Evolutionary conservation across 148 eudicot species (phyloP), one percentile per base, ranked within the genome.

Genomic region (Rheum nobile): DNA sequence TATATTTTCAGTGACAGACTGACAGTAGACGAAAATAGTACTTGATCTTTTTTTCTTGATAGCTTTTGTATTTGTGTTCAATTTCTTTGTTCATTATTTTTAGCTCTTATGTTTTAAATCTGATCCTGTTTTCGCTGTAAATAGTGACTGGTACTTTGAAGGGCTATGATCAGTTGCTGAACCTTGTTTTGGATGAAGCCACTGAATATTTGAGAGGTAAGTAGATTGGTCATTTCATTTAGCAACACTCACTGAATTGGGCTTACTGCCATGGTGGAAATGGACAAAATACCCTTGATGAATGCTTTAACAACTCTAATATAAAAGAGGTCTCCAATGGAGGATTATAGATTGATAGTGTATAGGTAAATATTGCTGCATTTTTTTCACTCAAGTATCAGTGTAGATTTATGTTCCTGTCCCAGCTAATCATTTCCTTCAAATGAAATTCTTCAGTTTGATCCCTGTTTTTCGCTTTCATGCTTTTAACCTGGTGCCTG

Each of bases 111-210:
- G 2, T 7, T 32, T 12, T 6, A 19, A 28, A 61, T 6, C 35
- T 73, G 8, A n/a, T 31, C 76, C 46, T 21, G 14, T 28, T 17
- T 57, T 35, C 11, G 13, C 34, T 76, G 9, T 41, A 46, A 34
- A 69, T 80, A 92, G 98, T 91, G 76, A 85, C 92, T 26, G 97
- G 98, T 48, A 91, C 97, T 26, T 77, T 91, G 67, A 91, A 93
- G 79, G 98, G 98, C 67, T 91, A 93, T 83, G 98, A 93, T 73
- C 98, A 93, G 52, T 80, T 93, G 87, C 82, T 91, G 77, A 94
- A 94, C 82, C 97, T 94, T 82, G 98, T 94, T 67, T 79, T 94
- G 82, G 97, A 91, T 88, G 97, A 91, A 85, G 97, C 98, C 26
- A 32, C 83, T 28, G 98, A 94, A 82, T 87, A 82, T 76, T 81